phyloP scores from a whole-genome alignment of 257 asterid species.

The Cordia subcordata region DNA sequence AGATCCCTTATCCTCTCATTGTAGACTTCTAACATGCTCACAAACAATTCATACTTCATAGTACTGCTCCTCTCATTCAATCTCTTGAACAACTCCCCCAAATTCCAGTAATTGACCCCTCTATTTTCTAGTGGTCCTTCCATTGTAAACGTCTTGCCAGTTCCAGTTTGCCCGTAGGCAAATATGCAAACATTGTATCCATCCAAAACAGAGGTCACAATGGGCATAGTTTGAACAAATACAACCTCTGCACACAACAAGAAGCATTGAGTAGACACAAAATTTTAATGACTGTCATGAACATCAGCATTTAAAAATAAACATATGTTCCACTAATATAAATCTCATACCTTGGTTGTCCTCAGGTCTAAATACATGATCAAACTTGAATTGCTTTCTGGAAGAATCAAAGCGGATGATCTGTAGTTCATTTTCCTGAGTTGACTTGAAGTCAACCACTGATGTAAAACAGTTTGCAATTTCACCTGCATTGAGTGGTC shows the following conservation, averaged over 20 bases:
- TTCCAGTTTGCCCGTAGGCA: conserved; percentile 94
- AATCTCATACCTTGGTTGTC: conserved; percentile 62
- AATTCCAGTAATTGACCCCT: conserved; percentile 86
- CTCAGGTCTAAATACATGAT: conserved; percentile 75
- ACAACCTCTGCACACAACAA: conserved; percentile 55
- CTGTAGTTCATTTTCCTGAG: conserved; percentile 83
- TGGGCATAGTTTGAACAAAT: conserved; percentile 69
- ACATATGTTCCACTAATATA: background rate
- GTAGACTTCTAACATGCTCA: conserved; percentile 97
- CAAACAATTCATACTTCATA: conserved; percentile 67
- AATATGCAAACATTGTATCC: conserved; percentile 95
- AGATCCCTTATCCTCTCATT: conserved; percentile 96
- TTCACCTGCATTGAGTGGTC: conserved; percentile 81
- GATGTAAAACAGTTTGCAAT: conserved; percentile 54
- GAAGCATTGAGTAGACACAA: background rate
- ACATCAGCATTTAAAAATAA: background rate
- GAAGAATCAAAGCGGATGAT: conserved; percentile 69
- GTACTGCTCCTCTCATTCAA: conserved; percentile 59
- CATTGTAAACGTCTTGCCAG: conserved; percentile 82
- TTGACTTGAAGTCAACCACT: conserved; percentile 63
- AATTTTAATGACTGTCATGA: background rate
- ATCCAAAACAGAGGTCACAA: conserved; percentile 90
- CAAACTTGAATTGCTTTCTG: conserved; percentile 75
- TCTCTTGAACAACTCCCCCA: conserved; percentile 72
- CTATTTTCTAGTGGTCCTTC: conserved; percentile 90